Conservation (phyloP, 78 protist genomes). For the Cavenderia fasciculata region DNA sequence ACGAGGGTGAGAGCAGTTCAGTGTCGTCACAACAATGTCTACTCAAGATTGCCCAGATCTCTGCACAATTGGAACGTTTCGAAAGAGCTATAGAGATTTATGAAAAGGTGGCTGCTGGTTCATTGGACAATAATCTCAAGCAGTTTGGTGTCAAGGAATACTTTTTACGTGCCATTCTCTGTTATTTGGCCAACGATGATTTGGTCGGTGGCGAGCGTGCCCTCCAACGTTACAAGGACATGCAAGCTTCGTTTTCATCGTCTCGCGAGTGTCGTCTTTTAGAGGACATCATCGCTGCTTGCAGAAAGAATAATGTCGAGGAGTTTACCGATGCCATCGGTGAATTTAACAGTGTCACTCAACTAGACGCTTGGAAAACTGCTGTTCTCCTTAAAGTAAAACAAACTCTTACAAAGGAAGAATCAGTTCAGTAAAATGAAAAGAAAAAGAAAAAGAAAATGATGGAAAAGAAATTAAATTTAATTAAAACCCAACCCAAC, state of each 20-base stretch:
- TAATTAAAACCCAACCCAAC: no score
- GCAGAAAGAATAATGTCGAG: constrained; percentile 67
- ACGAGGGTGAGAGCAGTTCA: constrained; percentile 69
- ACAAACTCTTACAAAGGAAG: constrained; percentile 43
- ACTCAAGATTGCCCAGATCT: constrained; percentile 75
- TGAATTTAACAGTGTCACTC: constrained; percentile 60
- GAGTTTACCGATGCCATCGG: constrained; percentile 63
- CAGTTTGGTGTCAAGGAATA: constrained; percentile 83
- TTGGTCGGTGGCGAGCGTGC: constrained; percentile 65
- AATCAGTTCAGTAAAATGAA: constrained; percentile 43
- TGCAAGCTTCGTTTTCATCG: constrained; percentile 72
- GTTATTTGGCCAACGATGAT: constrained; percentile 78
- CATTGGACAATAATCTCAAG: constrained; percentile 78
- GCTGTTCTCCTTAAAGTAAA: constrained; percentile 72
- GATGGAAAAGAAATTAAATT: no score
- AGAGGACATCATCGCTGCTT: constrained; percentile 54
- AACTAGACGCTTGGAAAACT: constrained; percentile 80
- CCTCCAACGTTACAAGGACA: constrained; percentile 59
- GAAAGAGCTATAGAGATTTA: constrained; percentile 76
- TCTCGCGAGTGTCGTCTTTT: constrained; percentile 77
- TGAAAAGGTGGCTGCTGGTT: constrained; percentile 76
- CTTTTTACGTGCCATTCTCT: constrained; percentile 71
- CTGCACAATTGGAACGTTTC: constrained; percentile 61
- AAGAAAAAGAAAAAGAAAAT: no score
- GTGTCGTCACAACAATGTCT: constrained; percentile 63